Base-by-base conservation (phyloP, 306 rosid genomes). In the Canavalia gladiata region DNA sequence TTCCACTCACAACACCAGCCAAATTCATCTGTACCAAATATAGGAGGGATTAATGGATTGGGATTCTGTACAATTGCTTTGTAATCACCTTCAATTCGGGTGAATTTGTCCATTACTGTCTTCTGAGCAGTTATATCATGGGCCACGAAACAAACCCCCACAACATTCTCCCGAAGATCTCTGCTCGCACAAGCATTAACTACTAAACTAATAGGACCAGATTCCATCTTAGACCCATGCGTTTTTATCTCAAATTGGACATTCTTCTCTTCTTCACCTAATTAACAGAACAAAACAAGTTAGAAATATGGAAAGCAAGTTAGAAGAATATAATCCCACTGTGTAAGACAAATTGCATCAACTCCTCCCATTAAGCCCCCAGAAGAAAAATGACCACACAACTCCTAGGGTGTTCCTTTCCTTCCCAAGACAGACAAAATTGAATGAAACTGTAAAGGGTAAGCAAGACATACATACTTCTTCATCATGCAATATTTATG, bases 1-100 rank as follows among this genome's bases (percentile, higher is more conserved):
- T 95, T 95, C 99, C 99, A 93, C 84, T 95, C 99, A 46, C 91
- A 90, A 78, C 99, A 93, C 99, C 99, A 95, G 81, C 99, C 98
- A 79, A 95, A 95, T 89, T 91, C 96, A 86, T 93, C 99, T 34
- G 89, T 55, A 41, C 98, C 99, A 74, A 95, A 95, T 82, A 95
- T 95, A 67, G 99, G 99, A 49, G 99, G 99, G 68, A 95, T 95
- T 82, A 95, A 73, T 9, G 97, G 97, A 69, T 84, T 95, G 3
- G 90, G 98, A 74, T 93, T 95, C 82, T 90, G 98, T 45, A 95
- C 97, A 84, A 95, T 95, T 46, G 99, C 98, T 81, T 89, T 93
- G 92, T 95, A 95, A 87, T 95, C 99, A 49, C 99, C 99, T 81
- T 95, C 96, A 43, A 95, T 88, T 81, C 96, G 93, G 60, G 97